These are phyloP conservation scores for Lasiosphaeria hispida DNA, from an alignment of 495 filamentous ascomycete genomes.

Conservation along the genomic window DNA sequence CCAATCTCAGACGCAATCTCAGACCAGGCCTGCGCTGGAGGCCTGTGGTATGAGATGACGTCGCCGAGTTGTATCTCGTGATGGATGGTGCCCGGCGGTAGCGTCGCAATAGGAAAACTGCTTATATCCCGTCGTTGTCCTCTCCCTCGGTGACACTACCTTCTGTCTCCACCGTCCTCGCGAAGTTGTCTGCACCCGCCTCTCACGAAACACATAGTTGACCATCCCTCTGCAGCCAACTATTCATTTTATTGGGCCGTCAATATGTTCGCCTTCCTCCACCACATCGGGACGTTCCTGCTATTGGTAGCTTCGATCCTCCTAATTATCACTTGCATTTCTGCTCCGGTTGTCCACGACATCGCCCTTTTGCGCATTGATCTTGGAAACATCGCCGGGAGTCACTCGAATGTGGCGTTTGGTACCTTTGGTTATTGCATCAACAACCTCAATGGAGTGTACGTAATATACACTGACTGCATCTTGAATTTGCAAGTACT, in stretches of 20 bases:
- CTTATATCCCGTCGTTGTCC: conserved; percentile 11
- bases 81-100: background rate
- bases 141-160: background rate
- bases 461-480: conserved; percentile 3
- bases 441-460: conserved; percentile 21
- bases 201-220: background rate
- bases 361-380: conserved; percentile 52
- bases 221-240: background rate
- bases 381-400: conserved; percentile 23
- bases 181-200: background rate
- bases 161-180: background rate
- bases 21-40: background rate
- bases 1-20: background rate
- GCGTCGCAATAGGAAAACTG: background rate
- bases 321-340: conserved; percentile 57
- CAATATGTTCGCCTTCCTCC: conserved; percentile 50
- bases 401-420: conserved; percentile 44
- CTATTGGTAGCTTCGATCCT: conserved; percentile 54
- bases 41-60: background rate
- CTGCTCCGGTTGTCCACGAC: conserved; percentile 53
- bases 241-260: background rate
- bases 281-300: conserved; percentile 59
- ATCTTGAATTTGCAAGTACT: background rate
- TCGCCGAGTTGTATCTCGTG: background rate
- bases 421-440: conserved; percentile 60